These are phyloP conservation scores for Lactarius akahatsu DNA, from an alignment of 768 basidiomycete species.

Conservation along the genomic window DNA sequence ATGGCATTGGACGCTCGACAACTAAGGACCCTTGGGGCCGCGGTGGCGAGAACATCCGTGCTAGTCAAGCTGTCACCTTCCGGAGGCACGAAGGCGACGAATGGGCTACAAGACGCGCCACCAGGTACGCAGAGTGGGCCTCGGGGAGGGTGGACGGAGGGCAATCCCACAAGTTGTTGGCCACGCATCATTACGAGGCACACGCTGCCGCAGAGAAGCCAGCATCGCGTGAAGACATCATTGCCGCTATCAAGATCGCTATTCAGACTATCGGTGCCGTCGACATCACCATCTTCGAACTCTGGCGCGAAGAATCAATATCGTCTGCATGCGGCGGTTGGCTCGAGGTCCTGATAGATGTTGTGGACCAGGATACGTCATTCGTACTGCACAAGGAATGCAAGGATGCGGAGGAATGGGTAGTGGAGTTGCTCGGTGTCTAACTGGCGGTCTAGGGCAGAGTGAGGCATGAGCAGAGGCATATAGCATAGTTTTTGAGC, in stretches of 20 bases:
- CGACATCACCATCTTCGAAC: constrained; percentile 44
- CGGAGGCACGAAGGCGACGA: constrained; percentile 42
- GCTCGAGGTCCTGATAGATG: constrained; percentile 52
- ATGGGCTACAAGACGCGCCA: constrained; percentile 34
- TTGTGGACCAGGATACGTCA: constrained; percentile 39
- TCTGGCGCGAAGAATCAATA: constrained; percentile 49
- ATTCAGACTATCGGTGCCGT: constrained; percentile 56
- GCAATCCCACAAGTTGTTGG: constrained; percentile 48
- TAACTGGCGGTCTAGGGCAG: constrained; percentile 15
- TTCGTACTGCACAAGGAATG: constrained; percentile 21
- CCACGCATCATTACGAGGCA: constrained; percentile 48
- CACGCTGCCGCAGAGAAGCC: constrained; percentile 50
- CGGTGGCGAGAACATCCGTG: constrained; percentile 61
- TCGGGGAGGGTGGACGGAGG: constrained; percentile 23
- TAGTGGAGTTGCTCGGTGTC: constrained; percentile 32
- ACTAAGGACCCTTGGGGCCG: constrained; percentile 73
- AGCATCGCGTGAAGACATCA: constrained; percentile 47
- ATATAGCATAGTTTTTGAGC: no score
- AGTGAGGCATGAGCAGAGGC: not conserved
- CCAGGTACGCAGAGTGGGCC: constrained; percentile 33
- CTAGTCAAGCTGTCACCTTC: constrained; percentile 68
- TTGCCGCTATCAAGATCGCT: constrained; percentile 45
- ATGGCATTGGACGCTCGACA: constrained; percentile 56
- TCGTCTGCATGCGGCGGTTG: constrained; percentile 56
- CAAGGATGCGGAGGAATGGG: constrained; percentile 28